Evolutionary conservation across 345 rosid species (phyloP).

Genomic region (Eucalyptus cladocalyx): DNA sequence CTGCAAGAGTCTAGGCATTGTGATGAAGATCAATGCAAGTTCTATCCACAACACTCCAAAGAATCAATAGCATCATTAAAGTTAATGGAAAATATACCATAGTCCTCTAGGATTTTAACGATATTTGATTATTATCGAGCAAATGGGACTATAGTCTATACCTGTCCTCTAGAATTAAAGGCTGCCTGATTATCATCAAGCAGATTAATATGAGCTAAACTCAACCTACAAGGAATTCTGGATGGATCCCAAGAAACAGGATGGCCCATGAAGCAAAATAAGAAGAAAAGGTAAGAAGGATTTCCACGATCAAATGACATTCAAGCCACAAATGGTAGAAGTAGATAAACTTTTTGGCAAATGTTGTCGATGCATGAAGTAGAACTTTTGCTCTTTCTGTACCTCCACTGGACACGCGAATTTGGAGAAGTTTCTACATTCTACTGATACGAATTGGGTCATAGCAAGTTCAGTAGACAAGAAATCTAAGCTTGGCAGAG

Average conservation of each 20-base stretch:
- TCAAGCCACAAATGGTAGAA: background rate
- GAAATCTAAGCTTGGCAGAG: background rate
- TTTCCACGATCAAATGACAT: background rate
- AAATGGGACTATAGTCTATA: background rate
- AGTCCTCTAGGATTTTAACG: background rate
- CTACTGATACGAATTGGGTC: background rate
- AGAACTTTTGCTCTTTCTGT: background rate
- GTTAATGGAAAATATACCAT: background rate
- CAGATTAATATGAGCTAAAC: background rate
- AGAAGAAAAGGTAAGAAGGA: background rate
- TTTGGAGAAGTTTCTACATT: background rate
- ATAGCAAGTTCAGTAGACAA: background rate
- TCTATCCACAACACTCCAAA: background rate
- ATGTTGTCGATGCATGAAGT: background rate
- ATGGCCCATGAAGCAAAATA: background rate
- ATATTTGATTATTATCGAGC: background rate
- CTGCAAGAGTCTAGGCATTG: background rate
- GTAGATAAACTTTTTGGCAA: background rate
- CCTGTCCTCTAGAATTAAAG: background rate
- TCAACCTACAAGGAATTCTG: background rate
- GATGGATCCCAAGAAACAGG: background rate
- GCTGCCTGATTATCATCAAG: background rate
- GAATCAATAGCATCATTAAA: background rate
- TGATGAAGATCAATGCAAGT: background rate
- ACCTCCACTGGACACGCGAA: background rate